These are phyloP conservation scores for Albophoma yamanashiensis DNA, from an alignment of 2,329 filamentous ascomycete genomes.

Conservation along the genomic window DNA sequence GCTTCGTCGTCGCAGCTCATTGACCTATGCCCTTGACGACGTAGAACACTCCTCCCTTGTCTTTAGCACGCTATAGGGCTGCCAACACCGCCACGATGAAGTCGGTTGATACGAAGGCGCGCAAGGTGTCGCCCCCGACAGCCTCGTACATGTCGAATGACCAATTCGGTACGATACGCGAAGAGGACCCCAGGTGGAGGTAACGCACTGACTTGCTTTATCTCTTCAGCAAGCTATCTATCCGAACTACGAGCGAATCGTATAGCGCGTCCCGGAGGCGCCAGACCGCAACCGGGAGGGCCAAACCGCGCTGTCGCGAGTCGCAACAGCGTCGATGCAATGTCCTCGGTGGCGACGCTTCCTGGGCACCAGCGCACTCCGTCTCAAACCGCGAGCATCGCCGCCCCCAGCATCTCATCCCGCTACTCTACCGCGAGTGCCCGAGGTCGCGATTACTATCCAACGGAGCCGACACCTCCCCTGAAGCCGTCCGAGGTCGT, in stretches of 20 bases:
- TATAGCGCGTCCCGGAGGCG: constrained; percentile 57
- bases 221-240: constrained; percentile 53
- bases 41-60: not conserved
- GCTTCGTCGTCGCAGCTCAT: not conserved
- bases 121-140: constrained; percentile 50
- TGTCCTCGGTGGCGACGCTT: constrained; percentile 15
- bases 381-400: constrained; percentile 27
- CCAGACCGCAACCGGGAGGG: constrained; percentile 47
- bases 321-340: constrained; percentile 15
- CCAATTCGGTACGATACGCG: constrained; percentile 47
- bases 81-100: constrained; percentile 14
- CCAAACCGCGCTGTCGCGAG: constrained; percentile 13
- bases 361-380: constrained; percentile 13
- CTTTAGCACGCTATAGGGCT: not conserved
- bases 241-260: constrained; percentile 60
- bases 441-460: constrained; percentile 41
- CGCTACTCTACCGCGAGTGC: constrained; percentile 36
- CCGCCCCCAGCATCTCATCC: constrained; percentile 35
- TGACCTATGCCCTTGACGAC: not conserved
- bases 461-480: constrained; percentile 28
- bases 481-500: constrained; percentile 51
- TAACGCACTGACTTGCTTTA: not conserved
- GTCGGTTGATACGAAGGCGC: constrained; percentile 24
- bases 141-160: constrained; percentile 56
- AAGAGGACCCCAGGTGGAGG: not conserved